Conservation (phyloP, 345 rosid species). For the Pugionium cornutum region DNA sequence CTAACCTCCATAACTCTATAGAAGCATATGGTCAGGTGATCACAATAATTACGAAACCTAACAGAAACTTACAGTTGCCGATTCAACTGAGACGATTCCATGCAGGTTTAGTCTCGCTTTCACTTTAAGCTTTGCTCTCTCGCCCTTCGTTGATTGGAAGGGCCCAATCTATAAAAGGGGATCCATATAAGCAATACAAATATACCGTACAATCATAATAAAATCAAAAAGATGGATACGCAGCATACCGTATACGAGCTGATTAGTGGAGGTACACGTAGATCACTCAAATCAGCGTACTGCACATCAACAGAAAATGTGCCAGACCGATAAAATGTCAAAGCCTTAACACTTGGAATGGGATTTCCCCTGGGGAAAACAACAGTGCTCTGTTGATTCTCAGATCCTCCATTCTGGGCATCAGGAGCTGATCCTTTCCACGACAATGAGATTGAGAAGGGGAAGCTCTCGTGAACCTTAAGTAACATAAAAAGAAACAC, state of each 20-base stretch:
- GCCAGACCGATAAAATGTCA: slow-evolving; percentile 76
- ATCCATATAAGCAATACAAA: neutral
- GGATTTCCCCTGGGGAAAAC: slow-evolving; percentile 91
- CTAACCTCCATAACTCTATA: too few relatives aligned
- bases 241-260: slow-evolving; percentile 57
- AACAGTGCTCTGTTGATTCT: slow-evolving; percentile 70
- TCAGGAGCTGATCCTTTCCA: slow-evolving; percentile 83
- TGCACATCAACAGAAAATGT: slow-evolving; percentile 79
- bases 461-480: slow-evolving; percentile 88
- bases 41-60: neutral
- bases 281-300: slow-evolving; percentile 60
- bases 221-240: neutral
- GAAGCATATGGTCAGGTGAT: neutral
- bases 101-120: slow-evolving; percentile 84
- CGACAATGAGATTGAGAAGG: slow-evolving; percentile 68
- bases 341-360: slow-evolving; percentile 81
- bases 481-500: neutral
- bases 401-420: slow-evolving; percentile 57
- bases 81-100: slow-evolving; percentile 81
- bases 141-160: slow-evolving; percentile 69
- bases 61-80: slow-evolving; percentile 60
- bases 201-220: neutral
- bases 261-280: slow-evolving; percentile 72
- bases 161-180: slow-evolving; percentile 75
- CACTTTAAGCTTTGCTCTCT: slow-evolving; percentile 82